Conservation (phyloP, 83 land plant genomes). For the Picea abies region DNA sequence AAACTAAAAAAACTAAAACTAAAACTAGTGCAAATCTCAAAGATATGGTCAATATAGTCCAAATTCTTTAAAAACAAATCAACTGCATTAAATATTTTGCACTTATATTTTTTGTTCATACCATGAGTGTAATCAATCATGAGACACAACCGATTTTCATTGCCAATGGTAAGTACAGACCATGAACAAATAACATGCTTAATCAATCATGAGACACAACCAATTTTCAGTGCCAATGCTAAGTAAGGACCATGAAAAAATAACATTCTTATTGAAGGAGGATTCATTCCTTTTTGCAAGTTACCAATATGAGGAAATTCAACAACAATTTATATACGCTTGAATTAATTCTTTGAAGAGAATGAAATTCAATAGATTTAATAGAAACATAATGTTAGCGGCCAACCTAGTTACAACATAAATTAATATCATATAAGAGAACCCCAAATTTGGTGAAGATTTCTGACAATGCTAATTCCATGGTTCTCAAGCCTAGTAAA, state of each 20-base stretch:
- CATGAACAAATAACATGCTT: too few species aligned
- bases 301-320: not conserved
- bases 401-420: not conserved
- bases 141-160: too few species aligned
- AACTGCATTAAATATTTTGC: not conserved
- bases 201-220: too few species aligned
- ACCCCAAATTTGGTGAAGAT: not conserved
- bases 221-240: too few species aligned
- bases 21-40: not conserved
- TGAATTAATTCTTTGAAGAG: not conserved
- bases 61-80: conserved; percentile 2
- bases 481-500: conserved; percentile 55
- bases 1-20: not conserved
- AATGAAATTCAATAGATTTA: not conserved
- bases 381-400: not conserved
- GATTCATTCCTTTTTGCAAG: too few species aligned
- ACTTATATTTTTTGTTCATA: not conserved
- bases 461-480: conserved; percentile 69
- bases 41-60: not conserved
- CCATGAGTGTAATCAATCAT: too few species aligned
- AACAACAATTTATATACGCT: not conserved
- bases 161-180: too few species aligned
- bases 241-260: too few species aligned
- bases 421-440: not conserved
- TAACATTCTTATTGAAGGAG: too few species aligned